These are phyloP conservation scores for Dictyostelium firmibasis DNA, from an alignment of 78 protist species.

Conservation along the genomic window DNA sequence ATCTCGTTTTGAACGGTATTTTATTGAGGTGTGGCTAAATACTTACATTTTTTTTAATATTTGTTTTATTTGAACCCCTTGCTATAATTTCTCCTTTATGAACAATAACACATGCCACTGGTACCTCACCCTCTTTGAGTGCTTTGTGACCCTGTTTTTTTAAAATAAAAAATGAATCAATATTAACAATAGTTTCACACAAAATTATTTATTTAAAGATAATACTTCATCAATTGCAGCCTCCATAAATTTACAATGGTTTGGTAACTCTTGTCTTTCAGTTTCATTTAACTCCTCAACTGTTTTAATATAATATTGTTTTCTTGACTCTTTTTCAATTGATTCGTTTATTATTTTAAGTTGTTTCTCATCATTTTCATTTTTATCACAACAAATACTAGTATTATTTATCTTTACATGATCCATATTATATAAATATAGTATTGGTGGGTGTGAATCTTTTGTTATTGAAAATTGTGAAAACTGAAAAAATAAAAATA, in stretches of 20 bases:
- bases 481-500: not conserved
- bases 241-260: not conserved
- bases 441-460: too few species aligned
- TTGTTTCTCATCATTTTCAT: not conserved
- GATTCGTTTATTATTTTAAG: not conserved
- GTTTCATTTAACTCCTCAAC: not conserved
- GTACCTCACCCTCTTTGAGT: conserved; percentile 62
- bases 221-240: conserved; percentile 9
- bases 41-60: conserved; percentile 75
- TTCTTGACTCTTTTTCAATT: not conserved
- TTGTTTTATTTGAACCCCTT: conserved; percentile 57
- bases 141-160: conserved; percentile 45
- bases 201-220: too few species aligned
- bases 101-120: conserved; percentile 68
- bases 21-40: too few species aligned
- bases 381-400: not conserved
- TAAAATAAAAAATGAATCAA: too few species aligned
- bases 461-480: not conserved
- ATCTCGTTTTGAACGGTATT: not conserved
- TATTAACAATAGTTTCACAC: too few species aligned
- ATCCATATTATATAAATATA: too few species aligned
- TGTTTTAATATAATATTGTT: not conserved
- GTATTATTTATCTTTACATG: not conserved
- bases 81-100: conserved; percentile 29
- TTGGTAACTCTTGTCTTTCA: too few species aligned